Evolutionary conservation across 2,329 filamentous ascomycete species (phyloP).

Genomic region (Xylaria sp.): DNA sequence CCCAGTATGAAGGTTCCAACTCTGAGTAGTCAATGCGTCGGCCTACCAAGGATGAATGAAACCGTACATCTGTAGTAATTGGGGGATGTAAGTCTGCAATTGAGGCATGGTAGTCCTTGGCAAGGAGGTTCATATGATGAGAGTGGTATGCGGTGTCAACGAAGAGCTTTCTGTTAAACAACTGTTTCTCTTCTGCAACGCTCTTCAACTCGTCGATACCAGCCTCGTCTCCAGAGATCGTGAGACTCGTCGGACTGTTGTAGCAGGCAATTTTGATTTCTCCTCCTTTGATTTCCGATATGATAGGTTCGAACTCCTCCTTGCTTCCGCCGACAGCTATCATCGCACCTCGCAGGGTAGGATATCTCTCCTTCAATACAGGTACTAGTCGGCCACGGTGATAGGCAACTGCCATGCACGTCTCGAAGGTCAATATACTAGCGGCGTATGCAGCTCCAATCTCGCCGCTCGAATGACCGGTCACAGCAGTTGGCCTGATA

Average conservation of each 20-base stretch:
- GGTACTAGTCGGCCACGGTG: constrained; percentile 53
- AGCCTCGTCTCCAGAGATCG: constrained; percentile 55
- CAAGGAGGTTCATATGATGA: constrained; percentile 57
- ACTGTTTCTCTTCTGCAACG: constrained; percentile 47
- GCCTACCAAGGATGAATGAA: constrained; percentile 55
- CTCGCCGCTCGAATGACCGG: constrained; percentile 50
- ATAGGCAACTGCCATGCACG: constrained; percentile 57
- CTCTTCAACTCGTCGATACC: constrained; percentile 51
- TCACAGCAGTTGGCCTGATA: constrained; percentile 44
- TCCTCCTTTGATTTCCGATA: constrained; percentile 43
- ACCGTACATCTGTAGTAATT: constrained; percentile 44
- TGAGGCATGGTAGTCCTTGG: constrained; percentile 52
- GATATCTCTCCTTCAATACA: constrained; percentile 48
- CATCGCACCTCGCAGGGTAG: constrained; percentile 56
- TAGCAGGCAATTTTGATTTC: constrained; percentile 51
- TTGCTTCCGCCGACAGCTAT: constrained; percentile 58
- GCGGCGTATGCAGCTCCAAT: constrained; percentile 55
- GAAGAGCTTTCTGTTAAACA: constrained; percentile 55
- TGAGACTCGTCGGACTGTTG: constrained; percentile 59
- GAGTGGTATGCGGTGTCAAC: constrained; percentile 62
- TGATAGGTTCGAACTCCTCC: constrained; percentile 48
- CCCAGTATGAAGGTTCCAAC: constrained; percentile 52
- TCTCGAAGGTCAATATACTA: constrained; percentile 51
- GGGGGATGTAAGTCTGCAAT: constrained; percentile 42
- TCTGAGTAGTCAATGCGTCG: constrained; percentile 46